Evolutionary conservation across 2,329 filamentous ascomycete genomes (phyloP).

Genomic region (Chalaropsis ovoidea): DNA sequence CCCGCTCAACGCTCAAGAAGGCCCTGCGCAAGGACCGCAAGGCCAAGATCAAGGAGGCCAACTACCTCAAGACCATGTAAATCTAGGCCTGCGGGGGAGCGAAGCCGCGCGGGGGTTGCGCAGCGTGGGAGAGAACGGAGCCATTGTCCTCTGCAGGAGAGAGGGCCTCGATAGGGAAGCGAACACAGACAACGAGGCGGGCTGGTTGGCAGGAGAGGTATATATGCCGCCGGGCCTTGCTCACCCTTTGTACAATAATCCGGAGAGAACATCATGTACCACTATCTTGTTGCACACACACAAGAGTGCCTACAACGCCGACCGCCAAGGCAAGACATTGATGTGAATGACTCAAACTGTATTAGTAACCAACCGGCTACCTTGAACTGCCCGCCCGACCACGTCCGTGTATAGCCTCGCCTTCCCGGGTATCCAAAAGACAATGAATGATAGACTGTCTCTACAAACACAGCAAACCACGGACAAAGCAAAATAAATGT

Average conservation of each 20-base stretch:
- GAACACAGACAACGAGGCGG: constrained; percentile 6
- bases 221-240: background rate
- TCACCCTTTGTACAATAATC: constrained; percentile 23
- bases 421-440: background rate
- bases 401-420: background rate
- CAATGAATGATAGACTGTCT: background rate
- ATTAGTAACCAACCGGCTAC: background rate
- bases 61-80: constrained; percentile 76
- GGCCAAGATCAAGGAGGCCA: constrained; percentile 70
- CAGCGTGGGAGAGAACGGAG: background rate
- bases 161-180: background rate
- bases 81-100: background rate
- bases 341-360: background rate
- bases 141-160: background rate
- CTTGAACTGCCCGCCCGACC: background rate
- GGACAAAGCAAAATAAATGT: constrained; percentile 9
- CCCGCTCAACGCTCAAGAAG: constrained; percentile 54
- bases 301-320: background rate
- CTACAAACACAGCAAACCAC: background rate
- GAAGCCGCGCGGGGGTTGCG: background rate
- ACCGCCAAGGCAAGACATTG: background rate
- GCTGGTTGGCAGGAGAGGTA: background rate
- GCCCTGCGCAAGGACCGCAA: constrained; percentile 66
- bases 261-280: constrained; percentile 20
- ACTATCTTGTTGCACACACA: constrained; percentile 3